A percentile compares a stretch with the other conserved stretches of the same genome.
phyloP scores from a whole-genome alignment of 805 yeast species.

The Zygosaccharomyces siamensis region DNA sequence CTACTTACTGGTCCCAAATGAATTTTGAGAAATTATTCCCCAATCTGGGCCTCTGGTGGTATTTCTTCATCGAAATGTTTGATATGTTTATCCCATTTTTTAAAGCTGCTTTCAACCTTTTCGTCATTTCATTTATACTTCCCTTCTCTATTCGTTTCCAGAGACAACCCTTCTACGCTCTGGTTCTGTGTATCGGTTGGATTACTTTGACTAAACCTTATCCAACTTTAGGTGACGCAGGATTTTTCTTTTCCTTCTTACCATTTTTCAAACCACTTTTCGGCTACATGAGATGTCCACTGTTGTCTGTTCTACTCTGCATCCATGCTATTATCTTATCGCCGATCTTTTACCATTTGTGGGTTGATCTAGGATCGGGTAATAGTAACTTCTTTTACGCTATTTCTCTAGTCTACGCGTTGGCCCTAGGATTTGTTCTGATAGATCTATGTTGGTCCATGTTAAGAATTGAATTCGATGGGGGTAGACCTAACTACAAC shows the following conservation, averaged over 20 bases:
- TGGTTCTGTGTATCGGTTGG: conserved; percentile 45
- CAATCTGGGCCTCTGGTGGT: conserved; percentile 98
- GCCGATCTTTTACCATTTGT: conserved; percentile 86
- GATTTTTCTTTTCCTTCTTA: conserved; percentile 46
- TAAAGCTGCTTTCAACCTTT: conserved; percentile 76
- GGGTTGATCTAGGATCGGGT: conserved; percentile 94
- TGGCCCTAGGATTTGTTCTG: conserved; percentile 61
- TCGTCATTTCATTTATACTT: conserved; percentile 55
- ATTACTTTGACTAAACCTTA: conserved; percentile 72
- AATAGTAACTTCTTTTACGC: conserved; percentile 96
- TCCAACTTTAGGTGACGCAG: conserved; percentile 79
- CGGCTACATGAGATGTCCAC: conserved; percentile 43
- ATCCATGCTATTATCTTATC: conserved; percentile 59
- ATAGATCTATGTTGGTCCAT: conserved; percentile 82
- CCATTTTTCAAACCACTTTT: conserved; percentile 44
- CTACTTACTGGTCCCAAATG: conserved; percentile 55
- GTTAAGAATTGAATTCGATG: conserved; percentile 61
- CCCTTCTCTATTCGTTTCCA: conserved; percentile 72
- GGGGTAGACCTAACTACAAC: conserved; percentile 34
- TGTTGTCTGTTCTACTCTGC: conserved; percentile 50
- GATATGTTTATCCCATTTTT: conserved; percentile 82
- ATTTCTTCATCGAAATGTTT: conserved; percentile 92
- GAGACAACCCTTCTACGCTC: conserved; percentile 55
- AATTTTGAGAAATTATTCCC: conserved; percentile 72
- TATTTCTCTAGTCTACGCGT: conserved; percentile 73